Conservation (phyloP, 2,329 filamentous ascomycete genomes). For the Sporothrix brunneoviolacea region DNA sequence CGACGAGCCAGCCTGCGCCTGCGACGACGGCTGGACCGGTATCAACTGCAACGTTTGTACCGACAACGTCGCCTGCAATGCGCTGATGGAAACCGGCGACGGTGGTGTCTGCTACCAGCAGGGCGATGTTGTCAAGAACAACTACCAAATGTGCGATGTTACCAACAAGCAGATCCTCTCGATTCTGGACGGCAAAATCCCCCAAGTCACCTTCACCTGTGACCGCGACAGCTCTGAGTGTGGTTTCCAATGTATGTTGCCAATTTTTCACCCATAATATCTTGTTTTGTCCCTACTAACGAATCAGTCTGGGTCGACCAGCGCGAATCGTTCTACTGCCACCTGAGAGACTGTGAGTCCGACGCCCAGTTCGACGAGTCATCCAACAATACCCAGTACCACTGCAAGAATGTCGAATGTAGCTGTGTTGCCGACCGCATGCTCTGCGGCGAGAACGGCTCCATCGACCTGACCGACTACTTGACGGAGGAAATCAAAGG, state of each 20-base stretch:
- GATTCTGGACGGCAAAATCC: conserved; percentile 74
- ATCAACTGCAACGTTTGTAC: conserved; percentile 98
- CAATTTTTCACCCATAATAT: background rate
- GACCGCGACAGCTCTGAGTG: conserved; percentile 67
- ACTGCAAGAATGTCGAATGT: conserved; percentile 78
- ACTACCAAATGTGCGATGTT: conserved; percentile 96
- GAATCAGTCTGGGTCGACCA: conserved; percentile 83
- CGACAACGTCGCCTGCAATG: conserved; percentile 74
- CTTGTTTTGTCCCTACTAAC: background rate
- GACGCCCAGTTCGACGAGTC: conserved; percentile 59
- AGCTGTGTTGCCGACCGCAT: conserved; percentile 85
- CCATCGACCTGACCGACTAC: conserved; percentile 88
- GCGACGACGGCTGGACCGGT: conserved; percentile 88
- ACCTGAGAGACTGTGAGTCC: conserved; percentile 73
- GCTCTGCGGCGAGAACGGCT: conserved; percentile 86
- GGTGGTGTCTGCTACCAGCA: conserved; percentile 89
- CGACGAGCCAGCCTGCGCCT: conserved; percentile 59
- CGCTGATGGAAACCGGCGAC: conserved; percentile 74
- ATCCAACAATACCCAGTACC: conserved; percentile 77
- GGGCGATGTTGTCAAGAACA: conserved; percentile 84
- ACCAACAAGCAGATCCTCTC: conserved; percentile 92
- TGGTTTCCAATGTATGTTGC: conserved; percentile 80
- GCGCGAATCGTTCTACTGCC: conserved; percentile 93
- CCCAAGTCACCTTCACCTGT: conserved; percentile 93
- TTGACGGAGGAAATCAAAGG: conserved; percentile 75